Base-by-base conservation (phyloP, 306 rosid genomes). In the Inga leiocalycina region DNA sequence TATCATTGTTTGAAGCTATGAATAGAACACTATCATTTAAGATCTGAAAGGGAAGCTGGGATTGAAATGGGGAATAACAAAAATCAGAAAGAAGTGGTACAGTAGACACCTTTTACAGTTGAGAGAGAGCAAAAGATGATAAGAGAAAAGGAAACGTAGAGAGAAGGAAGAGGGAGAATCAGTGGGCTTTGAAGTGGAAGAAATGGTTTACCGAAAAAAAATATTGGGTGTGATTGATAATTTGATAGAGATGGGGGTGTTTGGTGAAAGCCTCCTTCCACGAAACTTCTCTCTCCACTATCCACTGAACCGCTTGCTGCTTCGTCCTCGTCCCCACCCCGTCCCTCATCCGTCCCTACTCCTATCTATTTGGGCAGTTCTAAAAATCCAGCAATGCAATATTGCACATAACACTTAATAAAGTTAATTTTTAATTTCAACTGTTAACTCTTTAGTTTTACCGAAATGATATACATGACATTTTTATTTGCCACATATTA, bases 161-260 rank as follows among this genome's bases (percentile, higher is more conserved):
- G 41, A 10, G 13, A 15, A 34, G 72, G 24, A 37, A n/a, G 75
- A 10, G 52, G 17, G 19, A 41, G 51, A 69, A 45, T 72, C 22
- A 72, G 76, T 45, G 76, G 76, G 76, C 39, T 14, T 6, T 13
- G 59, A 46, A 72, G 75, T 44, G 12, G 76, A 72, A 11, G 59
- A 5, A 13, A 59, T 24, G 24, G 76, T 72, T 72, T 13, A 2
- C 20, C n/a, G 75, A 22, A 24, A 71, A 22, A 70, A 71, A 71
- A 6, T 34, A 5, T 22, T 49, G 59, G 57, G 32, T 41, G 51
- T 51, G 76, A 27, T 24, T 62, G 68, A 27, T 9, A 4, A 3
- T 22, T 59, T 61, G 37, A 70, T 70, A 2, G 64, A 2, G 30
- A 51, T 30, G 2, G 19, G 39, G 77, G 15, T 24, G 43, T 10